These are phyloP conservation scores for Globisporangium nodosum DNA, from an alignment of 352 stramenopile genomes.

Conservation along the genomic window DNA sequence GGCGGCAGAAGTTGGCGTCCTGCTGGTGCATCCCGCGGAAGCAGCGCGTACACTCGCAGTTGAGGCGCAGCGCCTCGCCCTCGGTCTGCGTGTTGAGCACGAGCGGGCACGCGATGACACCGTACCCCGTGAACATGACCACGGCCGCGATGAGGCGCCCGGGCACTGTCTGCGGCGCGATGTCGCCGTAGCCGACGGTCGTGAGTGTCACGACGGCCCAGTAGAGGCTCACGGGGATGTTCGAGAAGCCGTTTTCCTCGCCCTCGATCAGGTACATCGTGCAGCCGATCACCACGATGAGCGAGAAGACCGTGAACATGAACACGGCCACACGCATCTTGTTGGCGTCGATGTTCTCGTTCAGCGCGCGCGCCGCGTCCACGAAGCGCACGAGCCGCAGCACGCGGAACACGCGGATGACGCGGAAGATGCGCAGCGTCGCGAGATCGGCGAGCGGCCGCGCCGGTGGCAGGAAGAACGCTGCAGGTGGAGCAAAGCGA, in stretches of 20 bases:
- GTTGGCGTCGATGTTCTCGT: slow-evolving; percentile 78
- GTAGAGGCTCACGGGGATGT: slow-evolving; percentile 48
- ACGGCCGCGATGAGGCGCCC: slow-evolving; percentile 41
- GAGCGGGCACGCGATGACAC: slow-evolving; percentile 42
- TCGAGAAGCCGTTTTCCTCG: slow-evolving; percentile 70
- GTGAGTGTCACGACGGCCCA: slow-evolving; percentile 52
- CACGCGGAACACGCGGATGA: slow-evolving; percentile 74
- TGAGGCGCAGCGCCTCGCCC: slow-evolving; percentile 27
- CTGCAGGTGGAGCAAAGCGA: slow-evolving; percentile 9
- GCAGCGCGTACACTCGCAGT: slow-evolving; percentile 33
- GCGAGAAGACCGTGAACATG: slow-evolving; percentile 63
- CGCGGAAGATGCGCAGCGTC: slow-evolving; percentile 71
- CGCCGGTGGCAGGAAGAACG: slow-evolving; percentile 46
- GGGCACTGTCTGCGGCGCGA: slow-evolving; percentile 36
- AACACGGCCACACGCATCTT: slow-evolving; percentile 77
- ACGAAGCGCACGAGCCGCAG: slow-evolving; percentile 69
- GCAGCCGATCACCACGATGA: slow-evolving; percentile 80
- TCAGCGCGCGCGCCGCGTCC: slow-evolving; percentile 54
- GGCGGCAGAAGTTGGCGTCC: slow-evolving; percentile 43
- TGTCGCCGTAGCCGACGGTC: slow-evolving; percentile 51
- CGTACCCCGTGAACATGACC: slow-evolving; percentile 50
- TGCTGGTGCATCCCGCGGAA: slow-evolving; percentile 44
- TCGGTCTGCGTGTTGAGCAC: slow-evolving; percentile 34
- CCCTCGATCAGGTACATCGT: slow-evolving; percentile 84
- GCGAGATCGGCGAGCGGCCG: slow-evolving; percentile 59